phyloP scores from a whole-genome alignment of 345 rosid genomes.

The Brassica nigra region DNA sequence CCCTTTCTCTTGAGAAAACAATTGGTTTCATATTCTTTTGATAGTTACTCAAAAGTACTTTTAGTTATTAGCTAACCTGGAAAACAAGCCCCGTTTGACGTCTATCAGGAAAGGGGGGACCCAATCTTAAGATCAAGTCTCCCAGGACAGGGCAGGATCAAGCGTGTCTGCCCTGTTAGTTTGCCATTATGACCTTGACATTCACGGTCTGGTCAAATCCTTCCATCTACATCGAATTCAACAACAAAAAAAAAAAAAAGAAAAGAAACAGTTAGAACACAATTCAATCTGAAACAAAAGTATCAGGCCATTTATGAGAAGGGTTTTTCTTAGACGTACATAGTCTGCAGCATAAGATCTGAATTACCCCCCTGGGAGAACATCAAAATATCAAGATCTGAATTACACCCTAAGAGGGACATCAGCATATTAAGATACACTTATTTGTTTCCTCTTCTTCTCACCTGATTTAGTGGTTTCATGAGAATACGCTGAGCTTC shows the following conservation, averaged over 20 bases:
- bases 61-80: constrained; percentile 53
- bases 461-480: constrained; percentile 95
- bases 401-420: too few relatives aligned
- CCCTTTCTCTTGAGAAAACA: too few relatives aligned
- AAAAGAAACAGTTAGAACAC: constrained; percentile 10
- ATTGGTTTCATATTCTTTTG: not conserved
- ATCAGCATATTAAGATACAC: not conserved
- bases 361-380: not conserved
- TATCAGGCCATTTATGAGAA: not conserved
- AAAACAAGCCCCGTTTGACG: constrained; percentile 99
- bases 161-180: constrained; percentile 95
- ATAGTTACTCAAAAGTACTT: not conserved
- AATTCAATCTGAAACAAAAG: not conserved
- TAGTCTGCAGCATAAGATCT: not conserved
- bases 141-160: constrained; percentile 99
- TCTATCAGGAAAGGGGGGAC: constrained; percentile 93
- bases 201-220: constrained; percentile 98
- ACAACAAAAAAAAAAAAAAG: too few relatives aligned
- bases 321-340: not conserved
- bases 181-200: constrained; percentile 97
- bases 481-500: constrained; percentile 96
- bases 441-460: not conserved
- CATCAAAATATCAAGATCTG: not conserved
- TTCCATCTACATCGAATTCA: constrained; percentile 57
- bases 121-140: constrained; percentile 95